Evolutionary conservation across 1,139 yeast species (phyloP).

Genomic region (Candida sojae): DNA sequence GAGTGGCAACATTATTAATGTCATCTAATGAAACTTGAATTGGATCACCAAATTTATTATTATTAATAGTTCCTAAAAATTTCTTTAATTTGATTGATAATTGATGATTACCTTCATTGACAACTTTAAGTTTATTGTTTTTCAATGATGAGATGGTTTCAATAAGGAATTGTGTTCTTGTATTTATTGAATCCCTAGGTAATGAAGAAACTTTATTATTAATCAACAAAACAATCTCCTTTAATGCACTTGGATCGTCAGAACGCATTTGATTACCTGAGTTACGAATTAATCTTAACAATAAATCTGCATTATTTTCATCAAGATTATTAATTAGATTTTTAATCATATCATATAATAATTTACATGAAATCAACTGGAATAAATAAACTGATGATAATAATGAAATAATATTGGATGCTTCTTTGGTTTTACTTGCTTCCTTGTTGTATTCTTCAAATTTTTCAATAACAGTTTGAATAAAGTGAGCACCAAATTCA

Average conservation of each 20-base stretch:
- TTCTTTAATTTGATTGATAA: conserved; percentile 67
- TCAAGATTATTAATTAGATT: conserved; percentile 56
- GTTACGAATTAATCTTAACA: conserved; percentile 68
- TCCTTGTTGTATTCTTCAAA: conserved; percentile 44
- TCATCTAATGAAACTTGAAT: conserved; percentile 83
- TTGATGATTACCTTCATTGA: conserved; percentile 48
- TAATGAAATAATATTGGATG: conserved; percentile 70
- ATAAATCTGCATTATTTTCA: conserved; percentile 75
- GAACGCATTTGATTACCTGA: conserved; percentile 85
- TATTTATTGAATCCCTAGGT: conserved; percentile 35
- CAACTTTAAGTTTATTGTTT: conserved; percentile 72
- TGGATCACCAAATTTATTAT: conserved; percentile 62
- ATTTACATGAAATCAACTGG: conserved; percentile 69
- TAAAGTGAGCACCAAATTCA: conserved; percentile 86
- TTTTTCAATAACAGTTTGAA: conserved; percentile 75
- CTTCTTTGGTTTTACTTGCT: conserved; percentile 48
- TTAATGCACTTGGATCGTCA: conserved; percentile 87
- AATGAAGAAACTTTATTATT: conserved; percentile 41
- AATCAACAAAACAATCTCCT: conserved; percentile 71
- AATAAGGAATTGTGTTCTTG: conserved; percentile 79
- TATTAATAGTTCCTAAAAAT: conserved; percentile 53
- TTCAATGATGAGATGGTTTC: conserved; percentile 85
- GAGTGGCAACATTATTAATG: conserved; percentile 69
- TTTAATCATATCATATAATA: conserved; percentile 75
- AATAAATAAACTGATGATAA: conserved; percentile 77